These are phyloP conservation scores for Nannizziopsis arthrosporioides DNA, from an alignment of 2,329 filamentous ascomycete genomes.

Conservation along the genomic window DNA sequence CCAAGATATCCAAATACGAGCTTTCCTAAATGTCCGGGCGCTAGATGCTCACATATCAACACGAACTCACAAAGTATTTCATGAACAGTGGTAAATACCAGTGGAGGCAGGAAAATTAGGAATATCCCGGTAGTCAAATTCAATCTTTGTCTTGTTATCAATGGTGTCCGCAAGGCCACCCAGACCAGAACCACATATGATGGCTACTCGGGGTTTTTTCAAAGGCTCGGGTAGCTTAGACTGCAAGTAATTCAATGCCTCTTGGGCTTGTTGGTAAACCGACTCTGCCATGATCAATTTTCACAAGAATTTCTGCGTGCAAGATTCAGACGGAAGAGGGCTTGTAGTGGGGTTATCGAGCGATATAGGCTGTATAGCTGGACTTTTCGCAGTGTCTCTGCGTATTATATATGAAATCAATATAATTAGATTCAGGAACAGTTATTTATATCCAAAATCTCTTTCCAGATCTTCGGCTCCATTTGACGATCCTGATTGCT, in stretches of 20 bases:
- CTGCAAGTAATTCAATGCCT: constrained; percentile 42
- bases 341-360: no score
- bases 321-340: no score
- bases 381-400: no score
- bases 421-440: no score
- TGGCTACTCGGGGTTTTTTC: constrained; percentile 47
- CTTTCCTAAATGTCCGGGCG: constrained; percentile 52
- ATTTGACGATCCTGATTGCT: no score
- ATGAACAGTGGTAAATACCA: constrained; percentile 31
- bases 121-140: constrained; percentile 48
- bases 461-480: no score
- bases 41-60: constrained; percentile 17
- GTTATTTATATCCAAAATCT: no score
- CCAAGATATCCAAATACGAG: constrained; percentile 52
- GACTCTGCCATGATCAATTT: constrained; percentile 8
- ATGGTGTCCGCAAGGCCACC: constrained; percentile 44
- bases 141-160: constrained; percentile 34
- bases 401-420: no score
- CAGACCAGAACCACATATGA: constrained; percentile 54
- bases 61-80: neutral
- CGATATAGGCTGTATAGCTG: no score
- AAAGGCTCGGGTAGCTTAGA: constrained; percentile 39
- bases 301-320: neutral
- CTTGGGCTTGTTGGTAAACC: constrained; percentile 23
- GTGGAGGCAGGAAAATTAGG: constrained; percentile 51